Percentiles rank a stretch among this genome's conserved stretches.
phyloP scores from a whole-genome alignment of 2,329 filamentous ascomycete genomes.

The Penicillium polonicum region DNA sequence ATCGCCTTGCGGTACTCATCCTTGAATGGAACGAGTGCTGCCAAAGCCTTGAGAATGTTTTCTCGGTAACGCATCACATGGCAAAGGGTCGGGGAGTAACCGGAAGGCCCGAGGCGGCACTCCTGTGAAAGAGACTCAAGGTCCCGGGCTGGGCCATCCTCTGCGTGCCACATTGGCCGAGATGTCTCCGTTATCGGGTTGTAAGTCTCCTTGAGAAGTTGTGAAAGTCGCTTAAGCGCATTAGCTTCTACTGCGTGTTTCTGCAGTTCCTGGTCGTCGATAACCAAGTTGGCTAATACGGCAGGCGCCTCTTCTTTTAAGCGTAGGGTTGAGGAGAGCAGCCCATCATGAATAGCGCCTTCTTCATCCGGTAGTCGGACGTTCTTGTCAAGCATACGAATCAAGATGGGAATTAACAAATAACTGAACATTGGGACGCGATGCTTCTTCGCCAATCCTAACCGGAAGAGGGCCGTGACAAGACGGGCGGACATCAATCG shows the following conservation, averaged over 20 bases:
- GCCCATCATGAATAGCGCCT: constrained; percentile 38
- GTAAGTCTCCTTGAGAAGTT: constrained; percentile 65
- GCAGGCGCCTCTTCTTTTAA: constrained; percentile 71
- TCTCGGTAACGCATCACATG: constrained; percentile 77
- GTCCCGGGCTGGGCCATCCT: constrained; percentile 25
- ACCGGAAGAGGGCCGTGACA: constrained; percentile 66
- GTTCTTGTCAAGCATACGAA: constrained; percentile 62
- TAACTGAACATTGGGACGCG: constrained; percentile 65
- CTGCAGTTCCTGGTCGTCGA: constrained; percentile 76
- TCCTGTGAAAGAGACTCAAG: constrained; percentile 32
- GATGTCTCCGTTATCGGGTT: constrained; percentile 55
- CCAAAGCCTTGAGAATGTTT: constrained; percentile 72
- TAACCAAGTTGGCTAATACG: constrained; percentile 74
- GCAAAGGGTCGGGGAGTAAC: constrained; percentile 59
- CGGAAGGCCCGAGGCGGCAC: constrained; percentile 58
- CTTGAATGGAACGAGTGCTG: constrained; percentile 76
- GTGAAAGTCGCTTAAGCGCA: constrained; percentile 61
- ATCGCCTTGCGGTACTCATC: constrained; percentile 81
- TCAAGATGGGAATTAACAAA: constrained; percentile 68
- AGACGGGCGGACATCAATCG: constrained; percentile 68
- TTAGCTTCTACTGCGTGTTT: constrained; percentile 73
- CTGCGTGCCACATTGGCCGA: constrained; percentile 56
- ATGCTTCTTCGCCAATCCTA: constrained; percentile 63
- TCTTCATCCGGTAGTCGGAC: constrained; percentile 41
- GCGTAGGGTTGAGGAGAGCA: constrained; percentile 47